These are phyloP conservation scores for Escallonia rubra DNA, from an alignment of 129 eudicot genomes.

Conservation along the genomic window DNA sequence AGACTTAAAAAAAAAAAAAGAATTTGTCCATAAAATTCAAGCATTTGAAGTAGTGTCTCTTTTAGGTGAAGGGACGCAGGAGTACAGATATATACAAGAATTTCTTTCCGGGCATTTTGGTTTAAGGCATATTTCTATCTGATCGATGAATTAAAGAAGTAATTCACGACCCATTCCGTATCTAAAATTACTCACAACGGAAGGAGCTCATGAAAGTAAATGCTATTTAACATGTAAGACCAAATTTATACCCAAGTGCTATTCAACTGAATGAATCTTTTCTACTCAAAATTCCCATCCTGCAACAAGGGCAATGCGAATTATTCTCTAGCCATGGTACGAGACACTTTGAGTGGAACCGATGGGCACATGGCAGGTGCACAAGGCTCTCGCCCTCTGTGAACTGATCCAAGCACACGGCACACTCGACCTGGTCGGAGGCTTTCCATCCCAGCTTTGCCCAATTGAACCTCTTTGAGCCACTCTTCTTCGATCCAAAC, in stretches of 20 bases:
- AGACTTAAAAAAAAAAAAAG: no score
- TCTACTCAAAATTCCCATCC: slow-evolving; percentile 21
- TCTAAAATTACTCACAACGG: no score
- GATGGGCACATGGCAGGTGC: slow-evolving; percentile 42
- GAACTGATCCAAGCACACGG: slow-evolving; percentile 39
- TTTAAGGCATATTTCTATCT: no score
- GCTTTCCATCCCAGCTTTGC: slow-evolving; percentile 38
- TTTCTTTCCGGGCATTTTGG: no score
- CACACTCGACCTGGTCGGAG: slow-evolving; percentile 41
- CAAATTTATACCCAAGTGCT: background rate
- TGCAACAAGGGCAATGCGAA: slow-evolving; percentile 61
- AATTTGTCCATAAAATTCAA: no score
- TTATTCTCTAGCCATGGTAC: slow-evolving; percentile 44
- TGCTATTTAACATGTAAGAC: no score
- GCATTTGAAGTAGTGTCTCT: no score
- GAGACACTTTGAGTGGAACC: slow-evolving; percentile 46
- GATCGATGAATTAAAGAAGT: no score
- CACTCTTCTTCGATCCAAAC: background rate
- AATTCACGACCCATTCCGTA: no score
- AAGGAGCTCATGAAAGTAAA: no score
- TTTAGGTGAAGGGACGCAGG: no score
- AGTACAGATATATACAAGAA: no score
- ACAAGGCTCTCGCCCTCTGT: slow-evolving; percentile 30
- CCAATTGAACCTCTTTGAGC: slow-evolving; percentile 14
- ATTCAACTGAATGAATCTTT: background rate